These are phyloP conservation scores for Dendrostoma leiphaemia DNA, from an alignment of 2,329 filamentous ascomycete species.

Conservation along the genomic window DNA sequence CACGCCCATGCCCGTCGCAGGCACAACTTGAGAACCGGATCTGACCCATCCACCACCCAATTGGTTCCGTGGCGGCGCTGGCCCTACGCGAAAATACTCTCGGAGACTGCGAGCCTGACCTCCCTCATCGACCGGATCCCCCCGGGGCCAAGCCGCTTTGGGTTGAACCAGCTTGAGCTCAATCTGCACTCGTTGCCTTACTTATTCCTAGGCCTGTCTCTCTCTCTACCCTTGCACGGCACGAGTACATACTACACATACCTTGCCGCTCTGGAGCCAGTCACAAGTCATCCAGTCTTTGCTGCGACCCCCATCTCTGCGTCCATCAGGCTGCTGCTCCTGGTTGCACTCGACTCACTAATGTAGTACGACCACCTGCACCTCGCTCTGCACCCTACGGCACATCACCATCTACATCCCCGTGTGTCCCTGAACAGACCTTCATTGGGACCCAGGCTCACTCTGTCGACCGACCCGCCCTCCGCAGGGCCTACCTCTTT, in stretches of 20 bases:
- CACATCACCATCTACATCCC: slow-evolving; percentile 1
- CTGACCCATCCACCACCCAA: slow-evolving; percentile 1
- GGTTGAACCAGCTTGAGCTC: not conserved
- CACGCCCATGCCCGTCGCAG: no score
- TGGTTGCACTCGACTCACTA: not conserved
- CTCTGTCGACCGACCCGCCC: slow-evolving; percentile 5
- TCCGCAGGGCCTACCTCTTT: not conserved
- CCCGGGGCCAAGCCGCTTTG: not conserved
- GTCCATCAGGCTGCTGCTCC: not conserved
- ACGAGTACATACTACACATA: no score
- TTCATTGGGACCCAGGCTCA: slow-evolving; percentile 4
- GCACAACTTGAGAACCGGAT: no score
- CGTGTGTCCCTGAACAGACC: not conserved
- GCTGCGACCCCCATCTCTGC: not conserved
- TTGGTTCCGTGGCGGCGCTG: not conserved
- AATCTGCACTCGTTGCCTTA: not conserved
- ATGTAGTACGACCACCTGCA: slow-evolving; percentile 16
- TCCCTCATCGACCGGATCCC: not conserved
- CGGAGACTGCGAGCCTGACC: not conserved
- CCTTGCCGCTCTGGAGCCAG: slow-evolving; percentile 2
- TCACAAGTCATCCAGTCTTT: not conserved
- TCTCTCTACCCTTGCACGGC: no score
- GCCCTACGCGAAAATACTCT: not conserved
- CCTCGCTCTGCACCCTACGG: slow-evolving; percentile 6
- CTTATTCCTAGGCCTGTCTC: not conserved